Evolutionary conservation across 805 yeast genomes (phyloP).

Genomic region (Yarrowia yakushimensis): DNA sequence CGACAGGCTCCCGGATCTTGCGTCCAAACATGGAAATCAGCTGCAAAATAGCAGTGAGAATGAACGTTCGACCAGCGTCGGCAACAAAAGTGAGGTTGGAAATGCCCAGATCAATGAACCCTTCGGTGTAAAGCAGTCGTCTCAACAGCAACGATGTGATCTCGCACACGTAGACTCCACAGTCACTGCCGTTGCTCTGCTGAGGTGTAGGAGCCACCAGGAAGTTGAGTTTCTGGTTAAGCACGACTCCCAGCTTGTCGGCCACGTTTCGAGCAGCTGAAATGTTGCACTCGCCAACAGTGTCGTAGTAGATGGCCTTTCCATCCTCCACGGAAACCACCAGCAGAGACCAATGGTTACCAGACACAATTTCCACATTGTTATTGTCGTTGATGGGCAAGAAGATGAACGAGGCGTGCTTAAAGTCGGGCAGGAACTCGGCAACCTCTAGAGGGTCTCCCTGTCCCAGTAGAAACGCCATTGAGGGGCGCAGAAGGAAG

Average conservation of each 20-base stretch:
- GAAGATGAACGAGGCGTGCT: slow-evolving; percentile 50
- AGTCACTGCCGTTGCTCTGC: slow-evolving; percentile 49
- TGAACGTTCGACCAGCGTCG: slow-evolving; percentile 39
- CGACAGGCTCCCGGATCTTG: neutral
- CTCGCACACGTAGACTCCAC: slow-evolving; percentile 45
- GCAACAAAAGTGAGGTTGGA: slow-evolving; percentile 40
- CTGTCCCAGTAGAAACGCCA: slow-evolving; percentile 51
- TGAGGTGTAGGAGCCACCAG: slow-evolving; percentile 44
- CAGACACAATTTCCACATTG: slow-evolving; percentile 60
- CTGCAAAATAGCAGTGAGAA: slow-evolving; percentile 28
- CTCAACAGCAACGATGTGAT: slow-evolving; percentile 34
- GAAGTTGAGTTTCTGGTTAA: slow-evolving; percentile 32
- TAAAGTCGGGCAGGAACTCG: slow-evolving; percentile 47
- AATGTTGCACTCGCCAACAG: slow-evolving; percentile 48
- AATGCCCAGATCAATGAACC: slow-evolving; percentile 36
- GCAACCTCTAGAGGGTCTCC: slow-evolving; percentile 42
- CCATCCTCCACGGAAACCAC: slow-evolving; percentile 50
- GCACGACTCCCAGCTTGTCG: slow-evolving; percentile 36
- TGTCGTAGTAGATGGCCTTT: slow-evolving; percentile 56
- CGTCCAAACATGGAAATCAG: slow-evolving; percentile 14
- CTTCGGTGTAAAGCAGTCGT: slow-evolving; percentile 30
- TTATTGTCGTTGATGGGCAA: slow-evolving; percentile 67
- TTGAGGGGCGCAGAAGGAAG: slow-evolving; percentile 53
- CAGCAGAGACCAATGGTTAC: slow-evolving; percentile 74
- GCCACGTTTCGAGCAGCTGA: slow-evolving; percentile 39